Evolutionary conservation across 345 rosid genomes (phyloP), one percentile per base, ranked within the genome.

Genomic region (Eucalyptus albens): DNA sequence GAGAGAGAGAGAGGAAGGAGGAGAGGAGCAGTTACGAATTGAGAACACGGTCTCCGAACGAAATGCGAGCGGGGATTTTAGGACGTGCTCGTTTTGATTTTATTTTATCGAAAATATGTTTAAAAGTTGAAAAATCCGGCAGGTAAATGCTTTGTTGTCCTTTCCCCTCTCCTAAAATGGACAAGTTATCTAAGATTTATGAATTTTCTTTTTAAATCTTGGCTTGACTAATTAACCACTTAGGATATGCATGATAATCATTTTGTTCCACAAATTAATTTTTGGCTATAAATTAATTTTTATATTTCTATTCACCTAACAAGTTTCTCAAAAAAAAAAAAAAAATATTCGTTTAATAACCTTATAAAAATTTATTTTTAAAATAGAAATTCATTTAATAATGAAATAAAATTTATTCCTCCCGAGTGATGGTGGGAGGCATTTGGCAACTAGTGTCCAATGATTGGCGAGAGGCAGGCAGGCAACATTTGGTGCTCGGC

Each of bases 391-490:
- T 19, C 2, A 8, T 53, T 8, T 53, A 0, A 53, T 53, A 53
- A 53, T 4, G 0, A 53, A 9, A 19, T 53, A 21, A 53, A 21
- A 21, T 53, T 21, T 21, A 1, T 53, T 53, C 11, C 5, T 53
- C 11, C 1, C 1, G 0, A 53, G 5, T 53, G 11, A 53, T 53
- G 24, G 59, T 21, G 5, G 11, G 11, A 53, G 59, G 26, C 4
- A 1, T 8, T 0, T 1, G 1, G 1, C 0, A 8, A 0, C 55
- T 51, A 7, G 21, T 1, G 2, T 21, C 59, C 2, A 4, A 3
- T 10, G 8, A 53, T 3, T 1, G 1, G 1, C 0, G 1, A 53
- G 59, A 53, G 59, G 59, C 2, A 8, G 0, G 26, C 1, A 8
- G 0, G 59, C 26, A 53, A 19, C 59, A 53, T 53, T 21, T 53